phyloP scores from a whole-genome alignment of 768 basidiomycete species.

The Mycena sanguinolenta region DNA sequence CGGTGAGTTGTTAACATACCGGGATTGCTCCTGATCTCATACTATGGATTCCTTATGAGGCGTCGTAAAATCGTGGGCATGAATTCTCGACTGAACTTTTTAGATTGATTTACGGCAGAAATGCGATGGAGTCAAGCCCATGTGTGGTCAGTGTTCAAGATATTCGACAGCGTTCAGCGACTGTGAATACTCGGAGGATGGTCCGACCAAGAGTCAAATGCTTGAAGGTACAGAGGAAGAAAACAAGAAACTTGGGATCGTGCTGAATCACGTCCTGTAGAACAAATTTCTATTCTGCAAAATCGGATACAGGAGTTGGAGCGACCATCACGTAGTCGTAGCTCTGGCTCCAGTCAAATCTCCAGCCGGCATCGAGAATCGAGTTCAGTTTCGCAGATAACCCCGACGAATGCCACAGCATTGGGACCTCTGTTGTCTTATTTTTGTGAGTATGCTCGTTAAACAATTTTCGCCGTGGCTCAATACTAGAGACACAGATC shows the following conservation, averaged over 20 bases:
- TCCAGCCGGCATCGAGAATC: background rate
- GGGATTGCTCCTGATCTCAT: too few relatives aligned
- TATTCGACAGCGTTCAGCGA: slow-evolving; percentile 25
- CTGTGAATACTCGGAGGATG: slow-evolving; percentile 35
- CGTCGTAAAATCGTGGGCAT: slow-evolving; percentile 31
- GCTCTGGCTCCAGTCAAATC: background rate
- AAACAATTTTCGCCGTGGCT: background rate
- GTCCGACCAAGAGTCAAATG: slow-evolving; percentile 22
- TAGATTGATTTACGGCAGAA: slow-evolving; percentile 14
- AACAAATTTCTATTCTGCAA: slow-evolving; percentile 34
- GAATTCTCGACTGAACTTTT: background rate
- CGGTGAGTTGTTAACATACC: background rate
- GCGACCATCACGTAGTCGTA: background rate
- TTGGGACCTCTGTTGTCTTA: slow-evolving; percentile 22
- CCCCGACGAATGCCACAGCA: slow-evolving; percentile 6
- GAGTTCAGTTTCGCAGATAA: background rate
- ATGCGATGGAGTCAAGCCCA: slow-evolving; percentile 32
- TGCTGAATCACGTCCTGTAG: background rate
- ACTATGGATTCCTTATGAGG: background rate
- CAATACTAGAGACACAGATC: slow-evolving; percentile 25
- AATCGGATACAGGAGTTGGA: slow-evolving; percentile 33
- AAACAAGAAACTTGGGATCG: background rate
- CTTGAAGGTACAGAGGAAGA: slow-evolving; percentile 34
- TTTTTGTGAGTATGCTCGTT: slow-evolving; percentile 20
- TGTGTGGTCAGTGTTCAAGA: slow-evolving; percentile 31